phyloP scores from a whole-genome alignment of 1,139 yeast genomes.

The Lipomyces yarrowii region DNA sequence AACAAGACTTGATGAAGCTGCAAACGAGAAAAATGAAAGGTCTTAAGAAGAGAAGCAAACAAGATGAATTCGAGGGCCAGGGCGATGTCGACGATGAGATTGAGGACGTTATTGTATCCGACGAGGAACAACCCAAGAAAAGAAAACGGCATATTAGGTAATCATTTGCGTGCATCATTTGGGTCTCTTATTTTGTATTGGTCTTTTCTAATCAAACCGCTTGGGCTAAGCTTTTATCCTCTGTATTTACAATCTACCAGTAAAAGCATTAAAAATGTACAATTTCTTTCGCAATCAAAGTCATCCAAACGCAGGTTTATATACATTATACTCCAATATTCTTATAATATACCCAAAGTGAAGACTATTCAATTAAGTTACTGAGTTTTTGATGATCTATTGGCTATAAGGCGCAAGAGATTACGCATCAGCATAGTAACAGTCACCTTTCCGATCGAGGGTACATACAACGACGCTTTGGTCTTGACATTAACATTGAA shows the following conservation, averaged over 20 bases:
- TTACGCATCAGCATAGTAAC: slow-evolving; percentile 91
- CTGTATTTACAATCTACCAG: neutral
- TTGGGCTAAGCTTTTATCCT: neutral
- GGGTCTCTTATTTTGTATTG: neutral
- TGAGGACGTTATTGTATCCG: slow-evolving; percentile 27
- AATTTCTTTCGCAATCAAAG: neutral
- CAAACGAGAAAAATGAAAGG: slow-evolving; percentile 99
- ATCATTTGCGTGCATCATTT: neutral
- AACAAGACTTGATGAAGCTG: slow-evolving; percentile 84
- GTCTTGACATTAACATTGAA: slow-evolving; percentile 77
- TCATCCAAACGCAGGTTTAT: neutral
- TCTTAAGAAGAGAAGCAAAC: slow-evolving; percentile 64
- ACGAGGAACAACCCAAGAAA: slow-evolving; percentile 31
- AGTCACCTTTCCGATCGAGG: slow-evolving; percentile 94
- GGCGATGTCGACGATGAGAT: slow-evolving; percentile 12
- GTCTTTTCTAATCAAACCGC: neutral
- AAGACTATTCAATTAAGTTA: neutral
- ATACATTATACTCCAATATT: neutral
- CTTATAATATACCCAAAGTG: neutral
- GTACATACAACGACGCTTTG: slow-evolving; percentile 88
- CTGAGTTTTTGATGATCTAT: slow-evolving; percentile 8
- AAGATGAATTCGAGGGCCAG: slow-evolving; percentile 42
- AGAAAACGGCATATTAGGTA: slow-evolving; percentile 10
- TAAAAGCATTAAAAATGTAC: neutral
- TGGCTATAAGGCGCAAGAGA: slow-evolving; percentile 61